These are phyloP conservation scores for Epichloe amarillans DNA, from an alignment of 2,329 filamentous ascomycete species.

Conservation along the genomic window DNA sequence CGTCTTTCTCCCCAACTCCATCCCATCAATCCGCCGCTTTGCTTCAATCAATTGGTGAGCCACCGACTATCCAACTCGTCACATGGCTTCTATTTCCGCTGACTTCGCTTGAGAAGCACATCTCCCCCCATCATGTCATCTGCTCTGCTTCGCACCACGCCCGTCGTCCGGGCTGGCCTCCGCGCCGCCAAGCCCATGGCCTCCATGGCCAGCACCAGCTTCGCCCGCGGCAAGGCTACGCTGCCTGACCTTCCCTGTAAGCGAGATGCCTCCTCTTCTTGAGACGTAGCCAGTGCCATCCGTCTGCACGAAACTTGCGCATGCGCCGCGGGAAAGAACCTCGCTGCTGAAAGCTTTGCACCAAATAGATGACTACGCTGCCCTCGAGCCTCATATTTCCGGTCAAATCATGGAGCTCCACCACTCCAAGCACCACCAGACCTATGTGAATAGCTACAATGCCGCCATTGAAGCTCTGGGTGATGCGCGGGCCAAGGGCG, in stretches of 20 bases:
- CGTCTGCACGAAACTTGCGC: background rate
- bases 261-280: conserved; percentile 8
- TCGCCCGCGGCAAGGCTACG: conserved; percentile 78
- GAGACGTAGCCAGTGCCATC: background rate
- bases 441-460: conserved; percentile 86
- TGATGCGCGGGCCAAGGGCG: conserved; percentile 50
- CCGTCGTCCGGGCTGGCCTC: conserved; percentile 55
- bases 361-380: conserved; percentile 76
- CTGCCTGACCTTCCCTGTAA: conserved; percentile 69
- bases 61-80: background rate
- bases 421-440: conserved; percentile 88
- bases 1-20: too few species aligned
- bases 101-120: background rate
- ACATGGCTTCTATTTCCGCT: background rate
- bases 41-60: conserved; percentile 1
- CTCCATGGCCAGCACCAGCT: conserved; percentile 59
- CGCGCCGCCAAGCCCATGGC: conserved; percentile 50
- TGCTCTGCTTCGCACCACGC: conserved; percentile 58
- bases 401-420: conserved; percentile 94
- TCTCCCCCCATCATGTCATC: conserved; percentile 49
- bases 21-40: too few species aligned
- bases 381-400: conserved; percentile 73
- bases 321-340: too few species aligned
- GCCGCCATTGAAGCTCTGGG: conserved; percentile 59
- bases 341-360: background rate